Percentiles rank a stretch among this genome's conserved stretches.
These are phyloP conservation scores for Emergomyces orientalis DNA, from an alignment of 2,329 filamentous ascomycete species.

Conservation along the genomic window DNA sequence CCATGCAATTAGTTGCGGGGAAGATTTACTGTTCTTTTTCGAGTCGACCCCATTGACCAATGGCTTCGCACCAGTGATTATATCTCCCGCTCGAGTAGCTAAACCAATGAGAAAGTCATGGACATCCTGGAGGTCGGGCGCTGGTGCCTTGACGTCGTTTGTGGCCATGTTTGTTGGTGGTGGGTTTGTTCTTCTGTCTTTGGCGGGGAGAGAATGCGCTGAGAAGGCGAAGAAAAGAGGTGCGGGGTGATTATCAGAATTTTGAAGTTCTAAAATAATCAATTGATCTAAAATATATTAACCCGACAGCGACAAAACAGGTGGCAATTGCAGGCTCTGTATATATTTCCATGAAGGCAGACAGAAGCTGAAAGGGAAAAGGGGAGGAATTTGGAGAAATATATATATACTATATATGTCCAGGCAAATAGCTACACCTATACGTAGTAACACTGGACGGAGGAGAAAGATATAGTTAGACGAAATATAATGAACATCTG, in stretches of 20 bases:
- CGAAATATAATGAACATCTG: too few species aligned
- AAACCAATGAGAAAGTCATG: conserved; percentile 35
- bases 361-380: background rate
- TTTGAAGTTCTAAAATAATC: too few species aligned
- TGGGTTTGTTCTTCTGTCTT: background rate
- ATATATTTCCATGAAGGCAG: background rate
- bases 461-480: too few species aligned
- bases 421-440: too few species aligned
- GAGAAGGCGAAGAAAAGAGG: too few species aligned
- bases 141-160: background rate
- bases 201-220: background rate
- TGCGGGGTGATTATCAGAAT: too few species aligned
- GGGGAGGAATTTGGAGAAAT: too few species aligned
- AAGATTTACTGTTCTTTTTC: conserved; percentile 38
- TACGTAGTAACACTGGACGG: too few species aligned
- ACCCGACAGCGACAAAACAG: background rate
- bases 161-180: background rate
- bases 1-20: background rate
- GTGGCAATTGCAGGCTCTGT: background rate
- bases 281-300: too few species aligned
- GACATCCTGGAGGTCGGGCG: conserved; percentile 31
- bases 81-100: conserved; percentile 34
- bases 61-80: conserved; percentile 37
- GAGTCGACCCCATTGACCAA: conserved; percentile 30
- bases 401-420: background rate